Conservation (phyloP, 495 filamentous ascomycete genomes). For the Emericellopsis terricola region DNA sequence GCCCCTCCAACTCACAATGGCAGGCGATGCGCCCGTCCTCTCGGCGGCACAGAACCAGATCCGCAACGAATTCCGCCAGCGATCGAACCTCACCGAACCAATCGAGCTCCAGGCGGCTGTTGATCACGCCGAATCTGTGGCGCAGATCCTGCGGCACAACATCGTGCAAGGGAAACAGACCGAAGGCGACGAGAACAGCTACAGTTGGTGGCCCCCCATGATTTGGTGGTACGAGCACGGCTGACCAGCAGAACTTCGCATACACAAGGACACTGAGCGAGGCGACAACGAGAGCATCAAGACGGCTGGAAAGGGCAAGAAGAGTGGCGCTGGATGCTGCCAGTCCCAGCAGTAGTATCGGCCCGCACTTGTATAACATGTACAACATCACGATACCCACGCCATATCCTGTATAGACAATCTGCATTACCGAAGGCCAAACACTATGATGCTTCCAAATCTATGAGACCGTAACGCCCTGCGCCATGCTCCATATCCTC, state of each 20-base stretch:
- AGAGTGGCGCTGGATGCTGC: background rate
- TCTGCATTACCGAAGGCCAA: too few relatives aligned
- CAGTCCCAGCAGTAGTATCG: background rate
- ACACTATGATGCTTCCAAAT: too few relatives aligned
- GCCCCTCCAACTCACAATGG: background rate
- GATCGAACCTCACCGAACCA: slow-evolving; percentile 35
- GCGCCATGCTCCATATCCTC: slow-evolving; percentile 23
- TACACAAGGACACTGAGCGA: slow-evolving; percentile 79
- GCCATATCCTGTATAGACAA: too few relatives aligned
- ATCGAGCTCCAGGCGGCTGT: slow-evolving; percentile 33
- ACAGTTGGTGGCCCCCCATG: slow-evolving; percentile 32
- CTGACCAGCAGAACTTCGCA: slow-evolving; percentile 45
- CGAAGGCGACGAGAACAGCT: slow-evolving; percentile 34
- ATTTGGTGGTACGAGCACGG: slow-evolving; percentile 1
- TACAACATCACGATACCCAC: slow-evolving; percentile 13
- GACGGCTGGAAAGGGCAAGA: slow-evolving; percentile 4
- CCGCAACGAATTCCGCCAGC: slow-evolving; percentile 50
- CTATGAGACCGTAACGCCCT: too few relatives aligned
- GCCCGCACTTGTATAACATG: slow-evolving; percentile 4
- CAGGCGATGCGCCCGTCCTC: slow-evolving; percentile 51
- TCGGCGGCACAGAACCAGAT: slow-evolving; percentile 50
- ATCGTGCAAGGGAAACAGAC: slow-evolving; percentile 61
- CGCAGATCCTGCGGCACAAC: slow-evolving; percentile 63
- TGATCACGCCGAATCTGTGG: slow-evolving; percentile 66
- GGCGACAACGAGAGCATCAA: slow-evolving; percentile 85